Conservation (phyloP, 345 rosid genomes). For the Moringa oleifera region DNA sequence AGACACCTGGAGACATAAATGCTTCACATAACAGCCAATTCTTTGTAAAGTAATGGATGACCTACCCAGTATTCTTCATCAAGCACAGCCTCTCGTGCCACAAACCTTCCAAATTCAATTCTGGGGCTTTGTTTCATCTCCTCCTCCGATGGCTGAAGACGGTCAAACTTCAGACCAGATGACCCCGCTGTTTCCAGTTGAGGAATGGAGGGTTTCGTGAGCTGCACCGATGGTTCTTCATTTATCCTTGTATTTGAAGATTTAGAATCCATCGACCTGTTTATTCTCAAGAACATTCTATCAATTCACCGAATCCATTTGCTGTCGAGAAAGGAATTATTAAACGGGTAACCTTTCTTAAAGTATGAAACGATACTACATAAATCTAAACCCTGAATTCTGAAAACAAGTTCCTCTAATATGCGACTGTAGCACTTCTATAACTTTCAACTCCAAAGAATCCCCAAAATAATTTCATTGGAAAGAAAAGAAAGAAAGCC, state of each 20-base stretch:
- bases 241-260: slow-evolving; percentile 31
- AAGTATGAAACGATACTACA: too few relatives aligned
- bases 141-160: slow-evolving; percentile 46
- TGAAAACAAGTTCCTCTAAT: neutral
- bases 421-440: too few relatives aligned
- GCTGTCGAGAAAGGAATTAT: neutral
- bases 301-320: neutral
- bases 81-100: slow-evolving; percentile 64
- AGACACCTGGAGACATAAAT: neutral
- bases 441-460: neutral
- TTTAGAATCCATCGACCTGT: slow-evolving; percentile 47
- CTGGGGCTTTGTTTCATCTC: slow-evolving; percentile 27
- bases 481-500: neutral
- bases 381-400: neutral
- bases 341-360: too few relatives aligned
- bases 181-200: slow-evolving; percentile 21
- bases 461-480: neutral
- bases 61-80: slow-evolving; percentile 83
- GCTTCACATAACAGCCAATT: neutral
- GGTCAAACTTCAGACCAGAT: slow-evolving; percentile 49
- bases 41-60: neutral
- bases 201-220: slow-evolving; percentile 27
- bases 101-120: slow-evolving; percentile 61
- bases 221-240: slow-evolving; percentile 37
- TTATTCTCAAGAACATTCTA: neutral